Evolutionary conservation across 2,329 filamentous ascomycete species (phyloP).

Genomic region (Xylariomycetidae sp.): DNA sequence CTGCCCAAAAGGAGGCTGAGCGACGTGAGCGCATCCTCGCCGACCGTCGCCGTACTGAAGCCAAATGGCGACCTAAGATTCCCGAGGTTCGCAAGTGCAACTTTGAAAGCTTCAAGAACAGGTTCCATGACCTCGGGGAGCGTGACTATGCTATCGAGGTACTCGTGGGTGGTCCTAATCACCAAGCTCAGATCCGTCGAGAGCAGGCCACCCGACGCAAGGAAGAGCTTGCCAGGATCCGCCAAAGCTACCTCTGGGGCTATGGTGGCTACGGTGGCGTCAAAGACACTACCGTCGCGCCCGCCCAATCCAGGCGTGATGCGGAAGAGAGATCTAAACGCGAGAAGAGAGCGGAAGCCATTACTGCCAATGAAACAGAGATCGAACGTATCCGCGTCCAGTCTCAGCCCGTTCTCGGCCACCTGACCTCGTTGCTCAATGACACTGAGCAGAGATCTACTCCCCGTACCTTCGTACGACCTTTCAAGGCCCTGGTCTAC

Average conservation of each 20-base stretch:
- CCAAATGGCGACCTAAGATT: slow-evolving; percentile 38
- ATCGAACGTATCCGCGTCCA: slow-evolving; percentile 33
- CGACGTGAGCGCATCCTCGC: slow-evolving; percentile 32
- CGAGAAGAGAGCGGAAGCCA: slow-evolving; percentile 16
- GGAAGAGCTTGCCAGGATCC: slow-evolving; percentile 30
- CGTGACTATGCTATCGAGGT: slow-evolving; percentile 36
- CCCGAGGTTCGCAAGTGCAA: slow-evolving; percentile 35
- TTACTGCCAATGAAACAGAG: slow-evolving; percentile 14
- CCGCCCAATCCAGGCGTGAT: slow-evolving; percentile 7
- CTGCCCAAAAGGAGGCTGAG: slow-evolving; percentile 31
- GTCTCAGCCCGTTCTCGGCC: slow-evolving; percentile 35
- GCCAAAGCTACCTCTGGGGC: slow-evolving; percentile 24
- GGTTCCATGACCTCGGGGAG: slow-evolving; percentile 30
- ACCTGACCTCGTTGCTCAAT: slow-evolving; percentile 32
- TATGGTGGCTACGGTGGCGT: slow-evolving; percentile 11
- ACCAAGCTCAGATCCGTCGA: slow-evolving; percentile 34
- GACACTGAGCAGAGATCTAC: slow-evolving; percentile 31
- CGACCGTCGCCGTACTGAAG: slow-evolving; percentile 28
- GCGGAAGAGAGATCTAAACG: slow-evolving; percentile 14
- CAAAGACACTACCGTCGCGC: slow-evolving; percentile 6
- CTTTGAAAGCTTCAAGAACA: slow-evolving; percentile 41
- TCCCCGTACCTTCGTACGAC: slow-evolving; percentile 35
- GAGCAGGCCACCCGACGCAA: slow-evolving; percentile 32
- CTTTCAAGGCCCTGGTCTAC: slow-evolving; percentile 36
- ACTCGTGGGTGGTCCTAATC: slow-evolving; percentile 28